Percentiles rank a stretch among this genome's conserved stretches.
These are phyloP conservation scores for Vigna nakashimae DNA, from an alignment of 306 rosid species.

Conservation along the genomic window DNA sequence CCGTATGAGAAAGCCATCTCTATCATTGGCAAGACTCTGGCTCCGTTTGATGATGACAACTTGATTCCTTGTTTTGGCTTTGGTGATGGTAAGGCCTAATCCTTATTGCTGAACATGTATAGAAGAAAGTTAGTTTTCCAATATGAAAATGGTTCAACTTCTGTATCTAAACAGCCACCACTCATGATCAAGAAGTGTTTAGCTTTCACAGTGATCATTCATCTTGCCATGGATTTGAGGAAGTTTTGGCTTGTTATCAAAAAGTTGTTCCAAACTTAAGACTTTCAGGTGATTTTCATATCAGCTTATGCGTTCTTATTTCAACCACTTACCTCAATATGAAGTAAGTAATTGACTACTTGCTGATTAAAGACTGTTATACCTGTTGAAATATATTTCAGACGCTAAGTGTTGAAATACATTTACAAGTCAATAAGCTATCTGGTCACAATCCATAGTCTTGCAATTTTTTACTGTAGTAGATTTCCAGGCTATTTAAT, in stretches of 20 bases:
- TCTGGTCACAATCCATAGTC: too few relatives aligned
- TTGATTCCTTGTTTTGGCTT: conserved; percentile 95
- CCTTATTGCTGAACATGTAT: conserved; percentile 12
- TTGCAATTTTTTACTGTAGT: too few relatives aligned
- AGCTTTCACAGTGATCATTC: conserved; percentile 79
- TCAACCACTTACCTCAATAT: neutral
- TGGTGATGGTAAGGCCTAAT: conserved; percentile 73
- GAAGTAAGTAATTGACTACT: neutral
- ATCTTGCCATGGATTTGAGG: conserved; percentile 86
- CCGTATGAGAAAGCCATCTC: conserved; percentile 88
- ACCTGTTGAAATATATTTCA: too few relatives aligned
- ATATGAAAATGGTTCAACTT: conserved; percentile 32
- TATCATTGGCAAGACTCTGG: conserved; percentile 79
- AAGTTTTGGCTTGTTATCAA: conserved; percentile 78
- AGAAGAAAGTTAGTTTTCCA: conserved; percentile 16
- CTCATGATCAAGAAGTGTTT: conserved; percentile 77
- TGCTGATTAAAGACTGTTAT: neutral
- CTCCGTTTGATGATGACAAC: conserved; percentile 93
- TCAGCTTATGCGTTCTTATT: conserved; percentile 16
- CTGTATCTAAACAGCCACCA: conserved; percentile 60
- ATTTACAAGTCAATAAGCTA: too few relatives aligned
- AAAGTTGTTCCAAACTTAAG: conserved; percentile 65
- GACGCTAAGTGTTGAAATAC: too few relatives aligned
- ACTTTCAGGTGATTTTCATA: conserved; percentile 65
- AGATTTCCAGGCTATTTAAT: too few relatives aligned